Evolutionary conservation across 2,329 filamentous ascomycete genomes (phyloP).

Genomic region (Niveomyces coronatus): DNA sequence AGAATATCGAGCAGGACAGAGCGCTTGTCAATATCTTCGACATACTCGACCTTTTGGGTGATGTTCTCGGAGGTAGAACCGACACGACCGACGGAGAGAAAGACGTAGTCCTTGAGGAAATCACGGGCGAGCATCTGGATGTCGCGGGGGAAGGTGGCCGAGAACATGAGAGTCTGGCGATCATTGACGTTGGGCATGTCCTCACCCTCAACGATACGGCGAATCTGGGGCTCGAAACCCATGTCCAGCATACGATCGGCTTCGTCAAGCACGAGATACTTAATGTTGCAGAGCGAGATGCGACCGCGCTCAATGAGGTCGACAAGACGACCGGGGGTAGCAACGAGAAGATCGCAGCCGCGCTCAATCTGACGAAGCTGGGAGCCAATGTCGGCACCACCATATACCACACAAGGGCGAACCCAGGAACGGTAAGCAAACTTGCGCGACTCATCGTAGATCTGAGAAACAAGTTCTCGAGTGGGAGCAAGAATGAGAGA

Average conservation of each 20-base stretch:
- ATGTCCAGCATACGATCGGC: conserved; percentile 99
- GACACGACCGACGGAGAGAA: conserved; percentile 96
- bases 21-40: conserved; percentile 94
- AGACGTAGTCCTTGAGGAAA: conserved; percentile 98
- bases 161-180: conserved; percentile 99
- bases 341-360: conserved; percentile 92
- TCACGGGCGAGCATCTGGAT: conserved; percentile 98
- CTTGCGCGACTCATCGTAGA: conserved; percentile 95
- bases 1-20: conserved; percentile 95
- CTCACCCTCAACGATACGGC: conserved; percentile 94
- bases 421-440: conserved; percentile 99
- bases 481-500: conserved; percentile 93
- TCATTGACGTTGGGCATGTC: conserved; percentile 81
- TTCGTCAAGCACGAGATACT: conserved; percentile 97
- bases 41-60: conserved; percentile 96
- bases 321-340: conserved; percentile 92
- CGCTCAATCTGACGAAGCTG: conserved; percentile 97
- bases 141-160: conserved; percentile 95
- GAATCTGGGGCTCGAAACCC: conserved; percentile 99
- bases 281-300: conserved; percentile 97
- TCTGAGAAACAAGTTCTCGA: conserved; percentile 96
- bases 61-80: conserved; percentile 99
- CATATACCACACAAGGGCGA: conserved; percentile 94
- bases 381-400: conserved; percentile 96
- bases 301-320: conserved; percentile 97